Conservation (phyloP, 495 filamentous ascomycete species). For the Penicillium desertorum region DNA sequence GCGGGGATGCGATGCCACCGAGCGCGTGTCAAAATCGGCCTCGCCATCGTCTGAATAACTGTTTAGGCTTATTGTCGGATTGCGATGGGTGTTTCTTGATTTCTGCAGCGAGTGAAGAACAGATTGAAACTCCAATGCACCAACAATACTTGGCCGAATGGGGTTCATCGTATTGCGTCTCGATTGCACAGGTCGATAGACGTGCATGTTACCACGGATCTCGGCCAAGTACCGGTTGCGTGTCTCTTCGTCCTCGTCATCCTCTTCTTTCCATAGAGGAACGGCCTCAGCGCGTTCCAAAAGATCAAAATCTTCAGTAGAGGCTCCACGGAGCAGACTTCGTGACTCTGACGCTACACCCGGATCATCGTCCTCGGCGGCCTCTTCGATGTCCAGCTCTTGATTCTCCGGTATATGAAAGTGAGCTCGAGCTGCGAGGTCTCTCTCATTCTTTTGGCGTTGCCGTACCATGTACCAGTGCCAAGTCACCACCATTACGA, state of each 20-base stretch:
- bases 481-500: slow-evolving; percentile 83
- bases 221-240: slow-evolving; percentile 73
- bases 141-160: slow-evolving; percentile 89
- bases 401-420: slow-evolving; percentile 69
- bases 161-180: slow-evolving; percentile 75
- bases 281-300: slow-evolving; percentile 62
- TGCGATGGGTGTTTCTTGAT: slow-evolving; percentile 64
- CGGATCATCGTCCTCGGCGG: slow-evolving; percentile 71
- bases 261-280: slow-evolving; percentile 48
- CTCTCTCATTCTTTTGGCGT: slow-evolving; percentile 58
- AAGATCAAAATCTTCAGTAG: slow-evolving; percentile 66
- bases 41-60: slow-evolving; percentile 71
- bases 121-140: slow-evolving; percentile 89
- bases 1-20: slow-evolving; percentile 47
- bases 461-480: slow-evolving; percentile 76
- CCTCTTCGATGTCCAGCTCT: slow-evolving; percentile 63
- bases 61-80: slow-evolving; percentile 64
- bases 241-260: slow-evolving; percentile 67
- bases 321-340: slow-evolving; percentile 50
- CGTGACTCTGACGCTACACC: slow-evolving; percentile 53
- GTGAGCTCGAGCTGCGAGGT: slow-evolving; percentile 70
- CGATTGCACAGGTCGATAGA: slow-evolving; percentile 63
- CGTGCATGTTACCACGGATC: slow-evolving; percentile 89
- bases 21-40: slow-evolving; percentile 49
- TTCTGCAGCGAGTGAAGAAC: slow-evolving; percentile 80